A percentile compares a stretch with the other conserved stretches of the same genome.
These are phyloP conservation scores for Globisporangium cederbergense DNA, from an alignment of 352 stramenopile genomes.

Conservation along the genomic window DNA sequence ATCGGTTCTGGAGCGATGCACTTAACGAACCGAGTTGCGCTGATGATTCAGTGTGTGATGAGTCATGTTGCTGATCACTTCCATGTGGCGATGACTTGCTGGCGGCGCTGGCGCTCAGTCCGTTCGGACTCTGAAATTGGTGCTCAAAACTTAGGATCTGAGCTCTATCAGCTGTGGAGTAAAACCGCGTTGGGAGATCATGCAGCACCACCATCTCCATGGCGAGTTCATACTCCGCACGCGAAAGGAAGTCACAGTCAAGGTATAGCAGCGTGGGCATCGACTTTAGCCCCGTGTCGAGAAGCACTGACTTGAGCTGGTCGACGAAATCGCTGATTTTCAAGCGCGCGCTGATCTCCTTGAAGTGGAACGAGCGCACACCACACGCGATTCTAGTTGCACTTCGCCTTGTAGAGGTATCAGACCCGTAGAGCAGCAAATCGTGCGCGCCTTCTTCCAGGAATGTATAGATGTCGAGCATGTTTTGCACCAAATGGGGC, in stretches of 20 bases:
- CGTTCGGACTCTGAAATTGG: constrained; percentile 12
- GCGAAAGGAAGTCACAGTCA: constrained; percentile 47
- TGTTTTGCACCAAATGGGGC: constrained; percentile 38
- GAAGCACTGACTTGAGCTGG: constrained; percentile 40
- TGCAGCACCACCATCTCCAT: constrained; percentile 40
- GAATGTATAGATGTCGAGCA: constrained; percentile 48
- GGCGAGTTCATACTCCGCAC: constrained; percentile 30
- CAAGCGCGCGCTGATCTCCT: constrained; percentile 34
- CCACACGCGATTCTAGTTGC: constrained; percentile 50
- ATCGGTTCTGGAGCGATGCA: constrained; percentile 15
- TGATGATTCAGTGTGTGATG: not conserved
- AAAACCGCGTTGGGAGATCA: constrained; percentile 40
- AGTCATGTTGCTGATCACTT: not conserved
- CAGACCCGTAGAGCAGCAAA: constrained; percentile 40
- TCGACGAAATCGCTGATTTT: constrained; percentile 35
- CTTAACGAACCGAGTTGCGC: not conserved
- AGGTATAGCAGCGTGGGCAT: constrained; percentile 51
- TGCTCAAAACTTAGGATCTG: constrained; percentile 45
- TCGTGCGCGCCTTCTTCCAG: constrained; percentile 36
- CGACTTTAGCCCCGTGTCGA: constrained; percentile 46
- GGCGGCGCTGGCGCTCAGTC: not conserved
- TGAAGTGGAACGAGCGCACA: constrained; percentile 50
- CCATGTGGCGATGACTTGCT: not conserved
- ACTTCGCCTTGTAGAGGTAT: constrained; percentile 36
- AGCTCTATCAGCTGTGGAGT: constrained; percentile 46